Conservation (phyloP, 805 yeast genomes). For the Maudiozyma turicensis region DNA sequence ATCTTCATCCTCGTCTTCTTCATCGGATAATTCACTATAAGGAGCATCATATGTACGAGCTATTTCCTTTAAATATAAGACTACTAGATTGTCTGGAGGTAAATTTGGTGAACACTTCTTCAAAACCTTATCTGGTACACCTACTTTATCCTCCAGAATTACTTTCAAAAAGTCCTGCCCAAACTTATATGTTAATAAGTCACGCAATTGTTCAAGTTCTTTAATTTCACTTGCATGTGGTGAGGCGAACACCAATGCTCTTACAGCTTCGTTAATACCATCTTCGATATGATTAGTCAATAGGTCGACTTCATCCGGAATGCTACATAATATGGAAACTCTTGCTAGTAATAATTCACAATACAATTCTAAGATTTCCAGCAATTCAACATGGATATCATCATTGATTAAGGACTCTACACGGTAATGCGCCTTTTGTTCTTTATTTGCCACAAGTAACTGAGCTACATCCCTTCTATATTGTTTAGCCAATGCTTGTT, state of each 20-base stretch:
- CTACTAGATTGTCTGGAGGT: constrained; percentile 56
- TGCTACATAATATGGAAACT: constrained; percentile 46
- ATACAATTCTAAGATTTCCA: constrained; percentile 71
- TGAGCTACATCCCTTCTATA: constrained; percentile 65
- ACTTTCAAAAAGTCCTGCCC: constrained; percentile 56
- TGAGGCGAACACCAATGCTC: constrained; percentile 58
- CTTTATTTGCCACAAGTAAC: constrained; percentile 57
- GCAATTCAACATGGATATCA: constrained; percentile 67
- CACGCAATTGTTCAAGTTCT: constrained; percentile 54
- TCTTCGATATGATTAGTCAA: constrained; percentile 26
- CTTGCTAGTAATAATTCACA: constrained; percentile 76
- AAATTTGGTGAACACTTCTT: constrained; percentile 56
- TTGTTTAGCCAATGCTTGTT: constrained; percentile 64
- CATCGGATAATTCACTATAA: constrained; percentile 42
- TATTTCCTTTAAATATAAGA: constrained; percentile 64
- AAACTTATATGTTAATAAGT: constrained; percentile 49
- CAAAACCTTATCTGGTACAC: constrained; percentile 60
- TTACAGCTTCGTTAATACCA: constrained; percentile 66
- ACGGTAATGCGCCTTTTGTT: constrained; percentile 71
- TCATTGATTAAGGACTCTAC: constrained; percentile 79
- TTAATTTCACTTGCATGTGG: constrained; percentile 61
- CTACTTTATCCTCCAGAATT: constrained; percentile 21
- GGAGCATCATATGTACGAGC: constrained; percentile 73
- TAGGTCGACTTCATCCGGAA: constrained; percentile 26
- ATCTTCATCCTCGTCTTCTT: constrained; percentile 4